Conservation (phyloP, 2,329 filamentous ascomycete species). For the Epichloe gansuensis region DNA sequence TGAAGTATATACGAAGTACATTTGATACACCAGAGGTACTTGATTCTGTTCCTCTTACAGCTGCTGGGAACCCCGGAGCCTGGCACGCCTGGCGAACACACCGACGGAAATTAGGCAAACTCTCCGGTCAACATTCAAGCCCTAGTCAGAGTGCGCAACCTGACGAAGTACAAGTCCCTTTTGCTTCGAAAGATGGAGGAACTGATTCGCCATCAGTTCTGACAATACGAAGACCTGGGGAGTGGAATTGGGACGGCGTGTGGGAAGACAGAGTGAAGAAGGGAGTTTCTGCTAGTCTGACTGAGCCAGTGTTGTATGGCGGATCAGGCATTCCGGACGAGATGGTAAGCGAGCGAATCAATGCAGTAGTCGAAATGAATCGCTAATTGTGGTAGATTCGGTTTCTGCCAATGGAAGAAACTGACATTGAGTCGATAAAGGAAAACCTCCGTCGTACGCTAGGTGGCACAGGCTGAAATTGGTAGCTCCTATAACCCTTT, state of each 20-base stretch:
- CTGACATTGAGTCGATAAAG: slow-evolving; percentile 44
- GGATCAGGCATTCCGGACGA: slow-evolving; percentile 51
- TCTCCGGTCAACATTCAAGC: slow-evolving; percentile 6
- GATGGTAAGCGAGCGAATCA: slow-evolving; percentile 44
- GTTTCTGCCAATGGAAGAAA: slow-evolving; percentile 52
- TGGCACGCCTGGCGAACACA: slow-evolving; percentile 88
- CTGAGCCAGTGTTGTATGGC: slow-evolving; percentile 70
- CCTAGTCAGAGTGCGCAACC: not conserved
- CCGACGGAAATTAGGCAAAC: slow-evolving; percentile 28
- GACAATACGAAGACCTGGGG: slow-evolving; percentile 41
- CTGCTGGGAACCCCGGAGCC: slow-evolving; percentile 78
- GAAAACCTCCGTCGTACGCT: slow-evolving; percentile 45
- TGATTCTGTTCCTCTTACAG: slow-evolving; percentile 66
- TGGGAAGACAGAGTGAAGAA: slow-evolving; percentile 85
- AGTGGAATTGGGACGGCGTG: slow-evolving; percentile 97
- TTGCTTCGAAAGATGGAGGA: not conserved
- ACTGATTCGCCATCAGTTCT: slow-evolving; percentile 3
- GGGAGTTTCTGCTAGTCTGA: slow-evolving; percentile 63
- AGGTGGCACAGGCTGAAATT: slow-evolving; percentile 17
- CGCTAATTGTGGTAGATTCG: slow-evolving; percentile 38
- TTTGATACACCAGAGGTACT: slow-evolving; percentile 71
- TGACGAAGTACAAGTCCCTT: not conserved
- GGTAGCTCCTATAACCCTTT: not conserved
- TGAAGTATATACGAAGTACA: slow-evolving; percentile 70
- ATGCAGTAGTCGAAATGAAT: not conserved